These are phyloP conservation scores for Tardiomyces blankii DNA, from an alignment of 1,139 yeast genomes.

Conservation along the genomic window DNA sequence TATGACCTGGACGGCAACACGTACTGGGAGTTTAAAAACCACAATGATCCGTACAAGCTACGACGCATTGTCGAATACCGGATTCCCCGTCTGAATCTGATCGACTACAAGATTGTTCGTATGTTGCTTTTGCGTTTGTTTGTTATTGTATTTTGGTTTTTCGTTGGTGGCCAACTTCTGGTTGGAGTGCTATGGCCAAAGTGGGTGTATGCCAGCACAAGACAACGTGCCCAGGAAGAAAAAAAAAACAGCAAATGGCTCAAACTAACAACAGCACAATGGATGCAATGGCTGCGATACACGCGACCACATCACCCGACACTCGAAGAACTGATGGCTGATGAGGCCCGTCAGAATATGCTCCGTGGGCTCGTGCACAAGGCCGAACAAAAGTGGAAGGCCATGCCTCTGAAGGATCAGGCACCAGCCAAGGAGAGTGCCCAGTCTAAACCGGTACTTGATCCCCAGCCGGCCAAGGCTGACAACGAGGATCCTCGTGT, in stretches of 20 bases:
- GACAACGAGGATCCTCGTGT: neutral
- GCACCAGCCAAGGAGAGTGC: neutral
- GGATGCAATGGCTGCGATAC: constrained; percentile 73
- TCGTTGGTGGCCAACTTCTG: neutral
- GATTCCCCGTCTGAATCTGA: constrained; percentile 19
- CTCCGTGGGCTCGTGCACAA: constrained; percentile 46
- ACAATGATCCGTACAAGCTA: constrained; percentile 23
- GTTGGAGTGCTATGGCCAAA: too few species aligned
- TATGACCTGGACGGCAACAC: constrained; percentile 76
- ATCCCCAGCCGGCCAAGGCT: neutral
- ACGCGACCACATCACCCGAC: constrained; percentile 53
- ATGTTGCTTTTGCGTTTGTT: constrained; percentile 9
- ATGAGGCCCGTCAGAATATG: constrained; percentile 43
- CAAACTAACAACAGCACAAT: constrained; percentile 35
- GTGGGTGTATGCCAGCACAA: too few species aligned
- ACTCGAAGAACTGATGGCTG: constrained; percentile 47
- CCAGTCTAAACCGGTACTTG: neutral
- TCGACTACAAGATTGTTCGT: constrained; percentile 33
- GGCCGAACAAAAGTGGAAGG: constrained; percentile 51
- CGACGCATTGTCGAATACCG: constrained; percentile 33
- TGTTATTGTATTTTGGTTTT: neutral
- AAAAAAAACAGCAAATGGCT: too few species aligned
- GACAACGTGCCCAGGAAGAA: too few species aligned
- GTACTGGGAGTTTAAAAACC: constrained; percentile 66
- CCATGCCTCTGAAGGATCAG: constrained; percentile 22